Evolutionary conservation across 202 grass and related monocot species (phyloP).

Genomic region (Saccharum hybrid): DNA sequence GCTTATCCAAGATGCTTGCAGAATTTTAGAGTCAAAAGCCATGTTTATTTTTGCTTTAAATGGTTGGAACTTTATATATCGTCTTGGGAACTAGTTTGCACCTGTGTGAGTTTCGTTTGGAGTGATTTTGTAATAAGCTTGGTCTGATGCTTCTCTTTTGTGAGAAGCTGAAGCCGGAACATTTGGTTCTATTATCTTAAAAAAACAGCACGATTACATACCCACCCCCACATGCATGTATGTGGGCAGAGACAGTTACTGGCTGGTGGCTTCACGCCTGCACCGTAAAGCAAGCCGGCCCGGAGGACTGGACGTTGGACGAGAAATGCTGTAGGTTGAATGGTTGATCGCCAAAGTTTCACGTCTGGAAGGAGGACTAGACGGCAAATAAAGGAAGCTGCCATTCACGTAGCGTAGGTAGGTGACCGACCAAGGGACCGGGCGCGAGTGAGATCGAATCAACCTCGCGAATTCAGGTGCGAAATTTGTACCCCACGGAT

Average conservation of each 20-base stretch:
- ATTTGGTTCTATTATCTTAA: no score
- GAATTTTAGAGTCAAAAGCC: no score
- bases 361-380: background rate
- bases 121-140: no score
- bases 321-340: background rate
- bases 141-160: no score
- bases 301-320: background rate
- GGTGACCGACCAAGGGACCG: slow-evolving; percentile 56
- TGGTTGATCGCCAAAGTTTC: slow-evolving; percentile 27
- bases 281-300: background rate
- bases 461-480: slow-evolving; percentile 45
- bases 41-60: no score
- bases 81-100: no score
- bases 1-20: no score
- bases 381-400: background rate
- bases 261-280: background rate
- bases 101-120: no score
- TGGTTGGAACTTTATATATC: no score
- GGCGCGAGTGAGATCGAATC: slow-evolving; percentile 36
- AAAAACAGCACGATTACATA: background rate
- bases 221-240: background rate
- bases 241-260: background rate
- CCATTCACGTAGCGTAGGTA: slow-evolving; percentile 9
- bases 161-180: no score
- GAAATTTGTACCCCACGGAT: slow-evolving; percentile 48